A percentile compares a stretch with the other conserved stretches of the same genome.
Evolutionary conservation across 2,329 filamentous ascomycete genomes (phyloP).

Genomic region (Penicillium polonicum): DNA sequence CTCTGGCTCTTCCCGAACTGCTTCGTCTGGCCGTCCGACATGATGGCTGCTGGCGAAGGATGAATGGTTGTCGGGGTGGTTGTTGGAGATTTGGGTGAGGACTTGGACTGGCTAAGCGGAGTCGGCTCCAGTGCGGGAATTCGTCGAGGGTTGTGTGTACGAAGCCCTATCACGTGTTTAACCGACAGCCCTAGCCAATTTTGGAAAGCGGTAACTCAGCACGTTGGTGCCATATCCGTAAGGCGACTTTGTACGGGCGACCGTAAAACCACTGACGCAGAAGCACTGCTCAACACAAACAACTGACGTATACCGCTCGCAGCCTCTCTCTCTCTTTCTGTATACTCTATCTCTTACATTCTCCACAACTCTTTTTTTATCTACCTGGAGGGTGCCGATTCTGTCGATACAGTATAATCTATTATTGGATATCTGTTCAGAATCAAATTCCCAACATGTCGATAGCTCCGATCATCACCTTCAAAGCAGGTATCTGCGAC

Average conservation of each 20-base stretch:
- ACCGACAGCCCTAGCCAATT: conserved; percentile 21
- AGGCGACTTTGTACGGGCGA: conserved; percentile 15
- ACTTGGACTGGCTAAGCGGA: conserved; percentile 39
- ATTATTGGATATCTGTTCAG: not conserved
- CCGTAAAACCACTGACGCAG: conserved; percentile 15
- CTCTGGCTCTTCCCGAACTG: conserved; percentile 97
- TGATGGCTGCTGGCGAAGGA: conserved; percentile 50
- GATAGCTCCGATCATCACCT: conserved; percentile 81
- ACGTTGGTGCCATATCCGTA: conserved; percentile 12
- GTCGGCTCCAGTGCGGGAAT: conserved; percentile 41
- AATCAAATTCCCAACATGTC: conserved; percentile 61
- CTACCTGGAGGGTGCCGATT: conserved; percentile 11
- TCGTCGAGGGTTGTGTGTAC: conserved; percentile 40
- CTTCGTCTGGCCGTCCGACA: conserved; percentile 71
- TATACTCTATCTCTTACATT: conserved; percentile 14
- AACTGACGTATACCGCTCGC: conserved; percentile 31
- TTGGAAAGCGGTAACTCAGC: conserved; percentile 6
- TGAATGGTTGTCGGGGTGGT: conserved; percentile 45
- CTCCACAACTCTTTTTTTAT: conserved; percentile 6
- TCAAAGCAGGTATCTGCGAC: conserved; percentile 91
- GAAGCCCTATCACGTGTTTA: conserved; percentile 40
- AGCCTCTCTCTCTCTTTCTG: conserved; percentile 22
- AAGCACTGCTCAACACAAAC: conserved; percentile 23
- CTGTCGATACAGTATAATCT: not conserved
- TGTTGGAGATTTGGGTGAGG: conserved; percentile 43